phyloP scores from a whole-genome alignment of 202 grass and related monocot genomes.

The Alloteropsis angusta region DNA sequence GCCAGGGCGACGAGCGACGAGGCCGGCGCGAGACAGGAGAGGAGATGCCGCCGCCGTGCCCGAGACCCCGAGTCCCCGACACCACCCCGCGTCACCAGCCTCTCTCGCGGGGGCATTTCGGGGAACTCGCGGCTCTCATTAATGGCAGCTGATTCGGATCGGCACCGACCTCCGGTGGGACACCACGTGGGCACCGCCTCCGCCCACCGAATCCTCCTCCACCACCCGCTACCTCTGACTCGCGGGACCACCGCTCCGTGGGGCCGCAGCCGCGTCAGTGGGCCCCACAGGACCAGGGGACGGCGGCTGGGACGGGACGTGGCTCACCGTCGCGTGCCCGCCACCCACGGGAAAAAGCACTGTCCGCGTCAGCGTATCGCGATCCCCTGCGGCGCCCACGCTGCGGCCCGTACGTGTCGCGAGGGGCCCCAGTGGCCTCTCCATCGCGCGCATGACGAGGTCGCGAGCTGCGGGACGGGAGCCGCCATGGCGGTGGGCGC shows the following conservation, averaged over 20 bases:
- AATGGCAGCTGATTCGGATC: slow-evolving; percentile 66
- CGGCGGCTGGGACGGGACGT: background rate
- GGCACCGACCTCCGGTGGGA: slow-evolving; percentile 31
- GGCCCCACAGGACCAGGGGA: too few species aligned
- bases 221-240: rapidly evolving
- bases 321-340: slow-evolving; percentile 4
- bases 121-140: background rate
- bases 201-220: background rate
- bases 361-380: background rate
- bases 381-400: slow-evolving; percentile 8
- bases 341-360: slow-evolving; percentile 19
- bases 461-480: too few species aligned
- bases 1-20: too few species aligned
- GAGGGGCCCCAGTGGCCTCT: too few species aligned
- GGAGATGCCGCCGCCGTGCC: background rate
- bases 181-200: background rate
- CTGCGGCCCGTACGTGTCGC: background rate
- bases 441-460: too few species aligned
- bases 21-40: background rate
- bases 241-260: background rate
- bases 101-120: slow-evolving; percentile 11
- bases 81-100: too few species aligned
- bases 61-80: too few species aligned
- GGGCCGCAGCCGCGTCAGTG: background rate
- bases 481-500: background rate